Base-by-base conservation (phyloP, 1,284 basidiomycete species). In the Cryptococcus sp. region DNA sequence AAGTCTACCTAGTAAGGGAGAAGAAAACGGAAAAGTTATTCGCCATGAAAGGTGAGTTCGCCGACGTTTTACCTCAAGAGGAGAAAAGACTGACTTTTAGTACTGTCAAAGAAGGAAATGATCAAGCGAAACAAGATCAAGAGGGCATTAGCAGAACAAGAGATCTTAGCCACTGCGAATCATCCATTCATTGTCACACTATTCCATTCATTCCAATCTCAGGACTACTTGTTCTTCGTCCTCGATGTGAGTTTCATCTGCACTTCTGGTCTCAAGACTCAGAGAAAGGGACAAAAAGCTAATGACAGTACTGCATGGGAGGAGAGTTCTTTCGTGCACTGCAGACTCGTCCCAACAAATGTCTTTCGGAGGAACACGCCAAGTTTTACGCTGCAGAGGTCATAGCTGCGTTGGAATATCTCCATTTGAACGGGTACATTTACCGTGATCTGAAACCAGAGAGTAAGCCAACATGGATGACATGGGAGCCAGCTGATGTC, bases 391-490 rank as follows among this genome's bases (percentile, higher is more conserved):
- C 96, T 48, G 94, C 96, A 57, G 96, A 99, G 78, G 96, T 99
- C 45, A 88, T 91, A 49, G 94, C 96, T 40, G 96, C 96, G 23
- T 78, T 99, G 65, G 96, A 99, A 77, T 98, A 98, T 72, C 80
- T 99, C 34, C 96, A 99, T 80, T 82, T 98, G 55, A 97, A 98
- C 84, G 96, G 96, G 31, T 98, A 96, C 79, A 98, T 98, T 66
- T 99, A 99, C 77, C 86, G 96, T 47, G 96, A 98, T 80, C 83
- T 99, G 49, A 99, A 99, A 76, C 96, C 96, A 28, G 96, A 99
- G 79, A 99, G 92, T 97, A 76, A 67, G 91, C 45, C 23, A 22
- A n/a, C 36, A 7, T 18, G 11, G 23, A 13, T 19, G 7, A n/a
- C 16, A 24, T 11, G 34, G 18, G 14, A 32, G 19, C 5, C 18